Conservation (phyloP, 805 yeast species). For the Pichia ethanolica region DNA sequence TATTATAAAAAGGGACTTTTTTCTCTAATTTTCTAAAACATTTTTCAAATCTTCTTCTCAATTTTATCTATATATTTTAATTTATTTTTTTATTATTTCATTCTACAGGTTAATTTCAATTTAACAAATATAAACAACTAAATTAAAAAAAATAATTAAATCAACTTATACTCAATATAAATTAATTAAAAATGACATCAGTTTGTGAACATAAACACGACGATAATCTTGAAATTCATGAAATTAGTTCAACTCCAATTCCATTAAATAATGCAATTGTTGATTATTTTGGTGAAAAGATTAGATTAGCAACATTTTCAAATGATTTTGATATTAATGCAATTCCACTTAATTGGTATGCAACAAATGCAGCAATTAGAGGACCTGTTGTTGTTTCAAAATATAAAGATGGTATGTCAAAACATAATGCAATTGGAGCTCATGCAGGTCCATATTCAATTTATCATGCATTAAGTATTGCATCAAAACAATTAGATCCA, state of each 20-base stretch:
- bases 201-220: constrained; percentile 1
- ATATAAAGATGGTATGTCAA: constrained; percentile 38
- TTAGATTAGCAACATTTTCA: constrained; percentile 47
- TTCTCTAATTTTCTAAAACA: too few relatives aligned
- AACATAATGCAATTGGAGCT: constrained; percentile 59
- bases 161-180: neutral
- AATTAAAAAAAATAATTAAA: neutral
- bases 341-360: constrained; percentile 47
- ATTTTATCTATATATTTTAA: too few relatives aligned
- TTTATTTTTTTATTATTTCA: too few relatives aligned
- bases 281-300: constrained; percentile 19
- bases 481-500: constrained; percentile 47
- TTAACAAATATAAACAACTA: neutral
- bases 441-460: constrained; percentile 58
- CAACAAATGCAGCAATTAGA: constrained; percentile 37
- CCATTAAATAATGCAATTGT: constrained; percentile 9
- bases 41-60: too few relatives aligned
- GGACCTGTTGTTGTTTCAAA: constrained; percentile 56
- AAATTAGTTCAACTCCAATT: neutral
- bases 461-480: constrained; percentile 60
- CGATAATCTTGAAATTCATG: neutral
- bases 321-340: constrained; percentile 44
- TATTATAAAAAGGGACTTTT: too few relatives aligned
- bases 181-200: neutral
- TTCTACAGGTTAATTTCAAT: too few relatives aligned